Base-by-base conservation (phyloP, 1,284 basidiomycete genomes). In the Cutaneotrichosporon cavernicola region DNA sequence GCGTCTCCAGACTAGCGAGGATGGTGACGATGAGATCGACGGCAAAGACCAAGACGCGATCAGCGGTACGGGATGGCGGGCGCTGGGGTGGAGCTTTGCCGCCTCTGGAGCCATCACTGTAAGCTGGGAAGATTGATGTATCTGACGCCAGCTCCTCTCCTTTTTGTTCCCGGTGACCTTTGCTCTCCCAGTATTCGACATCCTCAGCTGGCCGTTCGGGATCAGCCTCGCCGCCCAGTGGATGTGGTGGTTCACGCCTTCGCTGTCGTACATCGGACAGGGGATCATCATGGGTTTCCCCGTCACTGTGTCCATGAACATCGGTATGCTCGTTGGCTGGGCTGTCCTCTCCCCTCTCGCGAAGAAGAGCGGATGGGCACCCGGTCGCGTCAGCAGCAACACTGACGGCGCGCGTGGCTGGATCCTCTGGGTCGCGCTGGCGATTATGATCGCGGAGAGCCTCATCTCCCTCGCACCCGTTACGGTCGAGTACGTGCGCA, bases 201-300 rank as follows among this genome's bases (percentile, higher is more conserved):
- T 86, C 34, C 56, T 80, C 22, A 63, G 73, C 32, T 32, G 64
- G 4, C 72, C 77, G 0, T 88, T 95, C 72, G 76, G 77, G 0
- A 75, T 77, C 9, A 78, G 80, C 61, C 83, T 96, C 8, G 94
- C 95, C 1, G 85, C 85, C 34, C 84, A 90, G 71, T 98, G 95
- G 94, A 82, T 95, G 31, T 98, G 94, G 93, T 91, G 88, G 56
- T 95, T 97, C 75, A 92, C 92, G 0, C 93, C 93, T 0, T 94
- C 91, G 76, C 82, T 97, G 55, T 92, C 90, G 3, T 96, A 94
- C 73, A 87, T 95, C 46, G 92, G 92, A 0, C 92, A 95, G 85
- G 92, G 94, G 5, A 94, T 98, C 69, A 98, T 98, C 76, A 98
- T 98, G 96, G 95, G 95, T 4, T 90, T 96, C 70, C 91, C 93